phyloP scores from a whole-genome alignment of 345 rosid genomes.

The Rhodamnia argentea region DNA sequence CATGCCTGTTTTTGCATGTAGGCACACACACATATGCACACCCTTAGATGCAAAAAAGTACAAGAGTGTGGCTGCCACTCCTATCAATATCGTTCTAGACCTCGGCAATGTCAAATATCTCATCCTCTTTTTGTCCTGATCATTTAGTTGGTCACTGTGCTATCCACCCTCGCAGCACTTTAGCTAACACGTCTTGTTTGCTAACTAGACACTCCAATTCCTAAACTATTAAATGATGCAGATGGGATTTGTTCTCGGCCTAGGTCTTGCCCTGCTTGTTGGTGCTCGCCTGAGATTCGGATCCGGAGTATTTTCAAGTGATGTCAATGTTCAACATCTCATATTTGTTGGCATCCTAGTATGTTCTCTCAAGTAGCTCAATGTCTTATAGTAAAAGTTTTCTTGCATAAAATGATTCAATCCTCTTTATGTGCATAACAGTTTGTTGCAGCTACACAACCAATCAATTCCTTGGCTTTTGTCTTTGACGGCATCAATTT shows the following conservation, averaged over 20 bases:
- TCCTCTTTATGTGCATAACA: background rate
- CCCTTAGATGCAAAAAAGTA: background rate
- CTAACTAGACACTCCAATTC: background rate
- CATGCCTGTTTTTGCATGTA: background rate
- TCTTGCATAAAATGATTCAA: background rate
- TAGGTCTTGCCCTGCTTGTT: constrained; percentile 59
- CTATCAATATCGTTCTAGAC: background rate
- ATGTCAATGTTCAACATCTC: constrained; percentile 49
- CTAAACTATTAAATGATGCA: constrained; percentile 14
- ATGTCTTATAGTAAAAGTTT: background rate
- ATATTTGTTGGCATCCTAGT: constrained; percentile 78
- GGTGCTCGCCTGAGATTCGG: constrained; percentile 70
- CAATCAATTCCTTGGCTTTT: constrained; percentile 81
- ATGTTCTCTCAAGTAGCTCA: too few species aligned
- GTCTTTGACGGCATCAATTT: constrained; percentile 90
- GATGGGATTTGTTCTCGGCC: constrained; percentile 76
- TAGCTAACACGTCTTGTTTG: background rate
- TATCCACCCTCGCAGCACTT: background rate
- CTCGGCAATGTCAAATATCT: background rate
- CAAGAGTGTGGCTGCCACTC: background rate
- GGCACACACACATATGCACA: background rate
- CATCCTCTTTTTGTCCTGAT: background rate
- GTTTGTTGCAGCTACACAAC: constrained; percentile 96
- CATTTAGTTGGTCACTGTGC: background rate
- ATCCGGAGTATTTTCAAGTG: constrained; percentile 59